These are phyloP conservation scores for Euphrasia confusa DNA, from an alignment of 257 asterid species.

Conservation along the genomic window DNA sequence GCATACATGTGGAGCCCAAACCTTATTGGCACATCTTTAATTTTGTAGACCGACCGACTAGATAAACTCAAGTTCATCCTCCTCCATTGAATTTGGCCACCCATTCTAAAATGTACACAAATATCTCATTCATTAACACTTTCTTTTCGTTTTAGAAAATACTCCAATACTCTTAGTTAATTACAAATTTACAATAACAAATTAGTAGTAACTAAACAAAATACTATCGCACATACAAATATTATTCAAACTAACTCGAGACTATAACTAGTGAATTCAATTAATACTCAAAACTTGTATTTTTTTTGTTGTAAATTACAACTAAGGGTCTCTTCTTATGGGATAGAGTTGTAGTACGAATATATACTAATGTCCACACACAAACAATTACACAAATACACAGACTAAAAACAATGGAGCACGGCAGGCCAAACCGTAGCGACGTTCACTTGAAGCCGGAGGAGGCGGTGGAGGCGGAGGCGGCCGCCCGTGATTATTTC, in stretches of 20 bases:
- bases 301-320: too few species aligned
- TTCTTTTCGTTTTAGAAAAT: too few species aligned
- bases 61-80: not conserved
- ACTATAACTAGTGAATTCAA: too few species aligned
- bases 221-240: too few species aligned
- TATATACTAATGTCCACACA: not conserved
- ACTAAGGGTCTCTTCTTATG: too few species aligned
- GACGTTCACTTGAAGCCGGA: slow-evolving; percentile 58
- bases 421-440: slow-evolving; percentile 60
- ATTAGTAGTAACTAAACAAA: too few species aligned
- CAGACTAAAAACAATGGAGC: slow-evolving; percentile 22
- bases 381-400: too few species aligned
- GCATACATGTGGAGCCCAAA: slow-evolving; percentile 4
- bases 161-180: too few species aligned
- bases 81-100: not conserved
- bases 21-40: not conserved
- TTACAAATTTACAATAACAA: too few species aligned
- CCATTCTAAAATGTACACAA: not conserved
- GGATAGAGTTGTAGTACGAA: too few species aligned
- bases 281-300: too few species aligned
- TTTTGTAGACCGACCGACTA: not conserved
- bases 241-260: too few species aligned
- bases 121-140: not conserved
- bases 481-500: slow-evolving; percentile 54
- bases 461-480: slow-evolving; percentile 64